Percentiles rank a stretch among this genome's conserved stretches.
phyloP scores from a whole-genome alignment of 768 basidiomycete species.

The Boletus sp. region DNA sequence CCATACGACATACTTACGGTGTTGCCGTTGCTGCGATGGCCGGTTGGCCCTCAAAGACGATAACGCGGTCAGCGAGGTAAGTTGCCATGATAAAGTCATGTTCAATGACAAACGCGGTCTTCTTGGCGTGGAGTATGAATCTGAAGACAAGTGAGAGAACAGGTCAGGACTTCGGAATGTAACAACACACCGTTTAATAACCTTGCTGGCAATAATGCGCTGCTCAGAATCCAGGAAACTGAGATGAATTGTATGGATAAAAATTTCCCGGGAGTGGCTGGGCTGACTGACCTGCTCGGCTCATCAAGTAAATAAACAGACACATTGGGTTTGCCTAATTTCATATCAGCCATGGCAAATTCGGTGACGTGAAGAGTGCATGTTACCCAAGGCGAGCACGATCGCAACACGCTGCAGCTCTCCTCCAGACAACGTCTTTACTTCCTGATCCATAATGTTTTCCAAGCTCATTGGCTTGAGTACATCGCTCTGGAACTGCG shows the following conservation, averaged over 20 bases:
- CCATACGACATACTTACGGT: slow-evolving; percentile 52
- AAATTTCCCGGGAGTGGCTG: background rate
- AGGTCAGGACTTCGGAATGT: background rate
- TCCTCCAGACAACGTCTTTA: slow-evolving; percentile 97
- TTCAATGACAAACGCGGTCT: slow-evolving; percentile 98
- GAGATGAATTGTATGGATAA: slow-evolving; percentile 3
- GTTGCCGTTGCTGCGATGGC: slow-evolving; percentile 87
- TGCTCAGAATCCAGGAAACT: slow-evolving; percentile 98
- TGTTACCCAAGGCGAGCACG: slow-evolving; percentile 79
- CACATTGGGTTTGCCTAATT: slow-evolving; percentile 66
- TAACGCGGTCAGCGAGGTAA: slow-evolving; percentile 96
- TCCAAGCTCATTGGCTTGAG: slow-evolving; percentile 97
- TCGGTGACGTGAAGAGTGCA: background rate
- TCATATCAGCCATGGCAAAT: slow-evolving; percentile 6
- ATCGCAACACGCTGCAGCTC: slow-evolving; percentile 98
- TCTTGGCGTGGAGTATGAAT: slow-evolving; percentile 94
- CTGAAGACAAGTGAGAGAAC: slow-evolving; percentile 32
- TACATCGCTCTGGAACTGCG: slow-evolving; percentile 99
- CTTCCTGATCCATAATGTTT: slow-evolving; percentile 94
- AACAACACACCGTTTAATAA: slow-evolving; percentile 80
- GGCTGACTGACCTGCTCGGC: slow-evolving; percentile 63
- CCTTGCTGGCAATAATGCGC: slow-evolving; percentile 96
- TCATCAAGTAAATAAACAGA: slow-evolving; percentile 95
- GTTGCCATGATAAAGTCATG: slow-evolving; percentile 99
- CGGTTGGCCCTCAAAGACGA: slow-evolving; percentile 86